phyloP scores from a whole-genome alignment of 2,329 filamentous ascomycete species.

The Alternaria hordeiaustralica region DNA sequence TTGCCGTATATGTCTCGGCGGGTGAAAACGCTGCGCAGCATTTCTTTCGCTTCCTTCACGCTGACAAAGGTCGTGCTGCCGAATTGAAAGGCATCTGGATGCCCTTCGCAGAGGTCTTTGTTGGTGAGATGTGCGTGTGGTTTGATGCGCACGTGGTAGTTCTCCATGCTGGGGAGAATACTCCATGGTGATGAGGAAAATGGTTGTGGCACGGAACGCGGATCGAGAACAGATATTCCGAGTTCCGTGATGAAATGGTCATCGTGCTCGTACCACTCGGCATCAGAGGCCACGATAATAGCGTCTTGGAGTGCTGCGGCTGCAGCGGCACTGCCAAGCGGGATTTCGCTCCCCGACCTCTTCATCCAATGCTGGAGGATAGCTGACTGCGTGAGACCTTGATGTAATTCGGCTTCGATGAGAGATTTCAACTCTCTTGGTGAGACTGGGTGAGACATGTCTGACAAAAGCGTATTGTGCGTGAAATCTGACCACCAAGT shows the following conservation, averaged over 20 bases:
- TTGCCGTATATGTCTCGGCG: neutral
- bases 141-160: conserved; percentile 22
- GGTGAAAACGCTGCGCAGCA: conserved; percentile 12
- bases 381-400: neutral
- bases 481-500: neutral
- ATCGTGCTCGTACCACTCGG: conserved; percentile 26
- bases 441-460: neutral
- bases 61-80: conserved; percentile 21
- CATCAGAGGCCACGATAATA: conserved; percentile 21
- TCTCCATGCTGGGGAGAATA: neutral
- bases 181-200: neutral
- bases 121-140: conserved; percentile 24
- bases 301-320: conserved; percentile 6
- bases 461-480: neutral
- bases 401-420: neutral
- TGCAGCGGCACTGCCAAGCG: neutral
- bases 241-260: conserved; percentile 21
- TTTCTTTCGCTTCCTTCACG: neutral
- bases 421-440: neutral
- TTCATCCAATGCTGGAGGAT: conserved; percentile 6
- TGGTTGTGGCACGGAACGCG: neutral
- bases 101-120: conserved; percentile 9
- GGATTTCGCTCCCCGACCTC: neutral
- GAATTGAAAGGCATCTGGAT: conserved; percentile 23
- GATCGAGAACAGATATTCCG: conserved; percentile 17